phyloP scores from a whole-genome alignment of 805 yeast genomes.

The Pichia nakasei region DNA sequence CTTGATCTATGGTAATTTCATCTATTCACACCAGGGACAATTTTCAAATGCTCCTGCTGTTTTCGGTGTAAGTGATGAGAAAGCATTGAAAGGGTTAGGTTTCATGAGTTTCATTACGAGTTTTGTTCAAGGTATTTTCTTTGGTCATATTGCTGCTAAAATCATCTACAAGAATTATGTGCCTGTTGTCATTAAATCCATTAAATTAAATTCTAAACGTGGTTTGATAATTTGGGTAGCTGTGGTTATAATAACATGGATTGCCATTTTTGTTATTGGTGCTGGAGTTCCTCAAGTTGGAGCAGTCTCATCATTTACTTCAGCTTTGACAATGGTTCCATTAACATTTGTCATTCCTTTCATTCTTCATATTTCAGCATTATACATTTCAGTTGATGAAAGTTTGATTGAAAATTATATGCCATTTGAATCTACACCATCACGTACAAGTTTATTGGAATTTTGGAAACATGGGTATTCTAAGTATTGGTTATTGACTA shows the following conservation, averaged over 20 bases:
- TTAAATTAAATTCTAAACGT: constrained; percentile 24
- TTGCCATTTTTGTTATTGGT: constrained; percentile 12
- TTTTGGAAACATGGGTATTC: constrained; percentile 13
- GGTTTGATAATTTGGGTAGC: constrained; percentile 21
- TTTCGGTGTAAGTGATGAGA: constrained; percentile 29
- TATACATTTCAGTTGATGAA: constrained; percentile 6
- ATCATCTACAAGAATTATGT: constrained; percentile 34
- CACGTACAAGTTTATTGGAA: background rate
- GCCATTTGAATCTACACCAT: background rate
- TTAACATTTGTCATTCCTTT: constrained; percentile 22
- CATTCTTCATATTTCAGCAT: constrained; percentile 16
- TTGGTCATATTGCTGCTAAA: constrained; percentile 39
- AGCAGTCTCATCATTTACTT: constrained; percentile 18
- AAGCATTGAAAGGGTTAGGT: constrained; percentile 28
- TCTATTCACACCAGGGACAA: constrained; percentile 39
- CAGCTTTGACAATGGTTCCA: constrained; percentile 22
- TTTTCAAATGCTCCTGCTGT: constrained; percentile 35
- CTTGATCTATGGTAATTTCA: constrained; percentile 34
- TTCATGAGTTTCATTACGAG: constrained; percentile 31
- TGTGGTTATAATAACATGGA: constrained; percentile 12
- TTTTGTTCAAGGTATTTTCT: constrained; percentile 36
- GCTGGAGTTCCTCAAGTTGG: constrained; percentile 23
- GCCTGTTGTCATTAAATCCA: constrained; percentile 24
- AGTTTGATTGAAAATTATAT: background rate
- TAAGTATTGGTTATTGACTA: constrained; percentile 12